Evolutionary conservation across 2,329 filamentous ascomycete genomes (phyloP), one percentile per base, ranked within the genome.

Genomic region (Mariannaea elegans): DNA sequence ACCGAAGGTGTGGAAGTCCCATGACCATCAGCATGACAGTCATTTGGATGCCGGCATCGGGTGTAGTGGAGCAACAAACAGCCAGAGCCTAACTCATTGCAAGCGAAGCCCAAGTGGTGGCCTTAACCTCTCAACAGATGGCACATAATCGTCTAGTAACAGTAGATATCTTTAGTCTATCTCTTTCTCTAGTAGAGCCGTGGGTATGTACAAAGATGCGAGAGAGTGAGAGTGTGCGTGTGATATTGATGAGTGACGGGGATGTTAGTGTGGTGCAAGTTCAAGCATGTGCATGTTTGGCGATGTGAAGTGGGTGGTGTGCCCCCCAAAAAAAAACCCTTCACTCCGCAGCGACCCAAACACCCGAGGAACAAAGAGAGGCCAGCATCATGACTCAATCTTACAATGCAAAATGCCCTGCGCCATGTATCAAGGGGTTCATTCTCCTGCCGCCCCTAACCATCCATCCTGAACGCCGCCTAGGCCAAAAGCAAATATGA

Each of bases 81-180:
- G n/a, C n/a, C n/a, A n/a, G n/a, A n/a, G n/a, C n/a, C n/a, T n/a
- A n/a, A n/a, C n/a, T n/a, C n/a, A 7, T 7, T 31, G 7, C 27
- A 46, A 10, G 16, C 39, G 44, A 3, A 42, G 45, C 34, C 39
- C 23, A 32, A 39, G 52, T 41, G 19, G 52, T 47, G 16, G 46
- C 38, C 7, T 31, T 7, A 31, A 31, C 27, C 7, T 31, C 27
- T 31, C 27, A 31, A 31, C 27, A 31, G n/a, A n/a, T n/a, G n/a
- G n/a, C n/a, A n/a, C n/a, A n/a, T n/a, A n/a, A n/a, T n/a, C 12
- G 27, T 31, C 27, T 31, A 31, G 12, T n/a, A 60, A 46, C 39
- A 32, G 31, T 24, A 49, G 23, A 38, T 64, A 59, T n/a, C 46
- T 67, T 66, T 68, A 67, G 44, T 69, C 66, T 69, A 67, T 47